Evolutionary conservation across 257 asterid genomes (phyloP), one percentile per base, ranked within the genome.

Genomic region (Capsicum chinense): DNA sequence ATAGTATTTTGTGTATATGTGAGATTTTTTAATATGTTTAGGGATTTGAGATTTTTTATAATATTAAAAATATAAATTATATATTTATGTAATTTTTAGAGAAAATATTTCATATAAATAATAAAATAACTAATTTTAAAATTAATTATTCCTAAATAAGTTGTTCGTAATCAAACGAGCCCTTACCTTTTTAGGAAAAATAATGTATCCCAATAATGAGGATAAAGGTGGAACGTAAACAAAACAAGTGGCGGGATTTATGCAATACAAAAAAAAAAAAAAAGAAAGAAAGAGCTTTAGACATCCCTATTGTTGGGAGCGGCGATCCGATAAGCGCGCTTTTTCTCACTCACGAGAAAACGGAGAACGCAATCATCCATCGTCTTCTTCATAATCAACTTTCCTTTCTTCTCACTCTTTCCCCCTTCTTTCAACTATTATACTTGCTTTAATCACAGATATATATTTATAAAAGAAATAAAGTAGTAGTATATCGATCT

Each of bases 221-320:
- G 33, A 1, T 26, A 26, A 68, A 39, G 68, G 78, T 71, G 56
- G 21, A 59, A 56, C 12, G 11, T 26, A 0, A 35, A 79, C 15
- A 47, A 16, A 85, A 92, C 91, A 92, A 85, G 95, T 90, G 97
- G 97, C 97, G 93, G 93, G 89, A 89, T 89, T 86, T 85, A 63
- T 87, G 89, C 92, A 87, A 33, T 85, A 86, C 81, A 88, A 89
- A 86, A 58, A 56, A 73, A 83, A 68, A 52, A 21, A 50, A 79
- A 83, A 80, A 26, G 0, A 26, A 26, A 21, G 21, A 5, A 1
- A 26, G 33, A 26, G 33, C 33, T 26, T 26, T 26, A 26, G 33
- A 26, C 33, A 26, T 26, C 33, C 33, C 33, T 26, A 26, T 26
- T 47, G 56, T 85, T 86, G 78, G 78, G 52, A 85, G 90, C 91